A percentile compares a stretch with the other conserved stretches of the same genome.
phyloP scores from a whole-genome alignment of 306 rosid genomes.

The Ormosia semicastrata region DNA sequence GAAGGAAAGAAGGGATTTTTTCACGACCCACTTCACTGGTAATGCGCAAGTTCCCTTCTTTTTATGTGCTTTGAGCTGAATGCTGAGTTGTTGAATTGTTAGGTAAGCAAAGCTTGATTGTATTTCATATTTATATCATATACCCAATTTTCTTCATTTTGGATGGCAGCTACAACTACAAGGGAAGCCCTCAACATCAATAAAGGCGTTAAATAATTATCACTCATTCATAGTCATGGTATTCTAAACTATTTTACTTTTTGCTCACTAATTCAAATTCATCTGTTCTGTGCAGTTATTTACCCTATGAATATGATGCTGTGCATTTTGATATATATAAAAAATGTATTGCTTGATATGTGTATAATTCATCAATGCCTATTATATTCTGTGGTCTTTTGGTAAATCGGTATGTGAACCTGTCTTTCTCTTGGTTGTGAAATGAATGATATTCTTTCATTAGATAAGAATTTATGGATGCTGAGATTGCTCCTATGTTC shows the following conservation, averaged over 20 bases:
- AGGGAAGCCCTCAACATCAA: conserved; percentile 56
- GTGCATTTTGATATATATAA: no score
- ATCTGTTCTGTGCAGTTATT: not conserved
- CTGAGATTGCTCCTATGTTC: not conserved
- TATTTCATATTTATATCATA: no score
- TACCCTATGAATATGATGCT: no score
- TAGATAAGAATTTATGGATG: not conserved
- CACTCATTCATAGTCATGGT: conserved; percentile 34
- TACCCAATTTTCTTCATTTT: conserved; percentile 26
- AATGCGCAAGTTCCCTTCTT: not conserved
- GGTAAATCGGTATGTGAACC: not conserved
- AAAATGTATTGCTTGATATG: no score
- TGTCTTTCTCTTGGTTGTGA: not conserved
- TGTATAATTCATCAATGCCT: not conserved
- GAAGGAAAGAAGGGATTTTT: not conserved
- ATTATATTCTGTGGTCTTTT: not conserved
- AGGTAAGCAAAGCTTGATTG: no score
- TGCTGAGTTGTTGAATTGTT: not conserved
- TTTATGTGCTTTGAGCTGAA: not conserved
- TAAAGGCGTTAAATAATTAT: conserved; percentile 37
- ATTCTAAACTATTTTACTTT: not conserved
- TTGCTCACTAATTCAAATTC: not conserved
- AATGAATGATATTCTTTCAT: not conserved
- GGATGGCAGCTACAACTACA: conserved; percentile 46
- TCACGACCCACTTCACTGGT: not conserved